Conservation (phyloP, 2,329 filamentous ascomycete genomes). For the Trichoderma gracile region DNA sequence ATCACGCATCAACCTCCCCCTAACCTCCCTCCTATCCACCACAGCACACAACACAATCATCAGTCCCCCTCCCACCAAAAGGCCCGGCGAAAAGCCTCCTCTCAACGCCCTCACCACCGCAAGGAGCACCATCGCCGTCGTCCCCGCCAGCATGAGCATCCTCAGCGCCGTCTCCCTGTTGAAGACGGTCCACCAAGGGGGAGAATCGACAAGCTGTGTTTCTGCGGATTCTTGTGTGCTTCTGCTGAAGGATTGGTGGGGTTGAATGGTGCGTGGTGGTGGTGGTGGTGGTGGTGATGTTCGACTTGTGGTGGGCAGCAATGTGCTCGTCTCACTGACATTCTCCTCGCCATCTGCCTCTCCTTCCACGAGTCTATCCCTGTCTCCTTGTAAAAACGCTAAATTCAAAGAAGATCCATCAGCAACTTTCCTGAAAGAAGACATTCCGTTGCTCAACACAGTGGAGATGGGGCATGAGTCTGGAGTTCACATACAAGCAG, state of each 20-base stretch:
- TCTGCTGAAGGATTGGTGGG: too few species aligned
- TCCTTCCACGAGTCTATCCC: not conserved
- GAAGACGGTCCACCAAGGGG: not conserved
- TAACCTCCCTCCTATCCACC: slow-evolving; percentile 5
- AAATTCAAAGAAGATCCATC: not conserved
- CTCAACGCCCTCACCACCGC: not conserved
- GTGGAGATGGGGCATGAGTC: too few species aligned
- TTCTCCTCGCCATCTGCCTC: not conserved
- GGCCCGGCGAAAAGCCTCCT: slow-evolving; percentile 6
- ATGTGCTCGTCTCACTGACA: not conserved
- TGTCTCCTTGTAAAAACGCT: not conserved
- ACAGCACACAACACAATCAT: slow-evolving; percentile 11
- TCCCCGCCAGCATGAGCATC: not conserved
- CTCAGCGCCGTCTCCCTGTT: not conserved
- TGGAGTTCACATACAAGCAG: not conserved
- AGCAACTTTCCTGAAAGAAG: not conserved
- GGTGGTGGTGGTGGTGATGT: not conserved
- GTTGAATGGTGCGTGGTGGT: not conserved
- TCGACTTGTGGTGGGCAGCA: not conserved
- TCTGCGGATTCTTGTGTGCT: not conserved
- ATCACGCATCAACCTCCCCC: not conserved
- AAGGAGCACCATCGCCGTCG: not conserved
- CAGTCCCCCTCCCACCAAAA: slow-evolving; percentile 7
- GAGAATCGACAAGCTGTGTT: not conserved
- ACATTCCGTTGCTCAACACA: too few species aligned